Percentiles rank a stretch among this genome's conserved stretches.
Evolutionary conservation across 495 filamentous ascomycete genomes (phyloP).

Genomic region (Penicillium diatomitis): DNA sequence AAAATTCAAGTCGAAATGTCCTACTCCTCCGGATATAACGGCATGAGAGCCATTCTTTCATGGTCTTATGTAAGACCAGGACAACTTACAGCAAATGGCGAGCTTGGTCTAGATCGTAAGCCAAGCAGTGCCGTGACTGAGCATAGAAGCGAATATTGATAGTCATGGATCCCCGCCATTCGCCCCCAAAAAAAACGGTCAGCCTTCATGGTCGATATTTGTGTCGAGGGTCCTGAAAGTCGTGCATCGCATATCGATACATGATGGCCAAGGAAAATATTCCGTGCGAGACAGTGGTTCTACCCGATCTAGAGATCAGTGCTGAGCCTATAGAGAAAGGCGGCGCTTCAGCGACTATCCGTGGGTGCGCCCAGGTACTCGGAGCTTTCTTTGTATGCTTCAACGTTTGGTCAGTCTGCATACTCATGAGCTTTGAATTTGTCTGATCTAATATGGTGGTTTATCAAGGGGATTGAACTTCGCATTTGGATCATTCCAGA

Average conservation of each 20-base stretch:
- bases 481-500: slow-evolving; percentile 38
- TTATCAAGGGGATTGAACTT: not conserved
- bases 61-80: not conserved
- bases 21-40: not conserved
- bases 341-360: not conserved
- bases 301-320: too few relatives aligned
- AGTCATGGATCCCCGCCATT: too few relatives aligned
- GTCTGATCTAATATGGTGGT: not conserved
- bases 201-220: too few relatives aligned
- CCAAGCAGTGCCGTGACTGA: too few relatives aligned
- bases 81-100: not conserved
- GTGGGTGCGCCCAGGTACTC: not conserved
- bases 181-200: too few relatives aligned
- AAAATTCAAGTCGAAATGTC: not conserved
- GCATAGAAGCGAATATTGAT: too few relatives aligned
- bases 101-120: not conserved
- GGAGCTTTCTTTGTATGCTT: slow-evolving; percentile 1
- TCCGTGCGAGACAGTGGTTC: too few relatives aligned
- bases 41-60: not conserved
- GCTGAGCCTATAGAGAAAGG: not conserved
- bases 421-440: not conserved
- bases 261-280: too few relatives aligned
- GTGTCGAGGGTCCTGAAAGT: too few relatives aligned
- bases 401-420: slow-evolving; percentile 1
- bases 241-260: too few relatives aligned